These are phyloP conservation scores for Kluyveromyces starmeri DNA, from an alignment of 805 yeast genomes.

Conservation along the genomic window DNA sequence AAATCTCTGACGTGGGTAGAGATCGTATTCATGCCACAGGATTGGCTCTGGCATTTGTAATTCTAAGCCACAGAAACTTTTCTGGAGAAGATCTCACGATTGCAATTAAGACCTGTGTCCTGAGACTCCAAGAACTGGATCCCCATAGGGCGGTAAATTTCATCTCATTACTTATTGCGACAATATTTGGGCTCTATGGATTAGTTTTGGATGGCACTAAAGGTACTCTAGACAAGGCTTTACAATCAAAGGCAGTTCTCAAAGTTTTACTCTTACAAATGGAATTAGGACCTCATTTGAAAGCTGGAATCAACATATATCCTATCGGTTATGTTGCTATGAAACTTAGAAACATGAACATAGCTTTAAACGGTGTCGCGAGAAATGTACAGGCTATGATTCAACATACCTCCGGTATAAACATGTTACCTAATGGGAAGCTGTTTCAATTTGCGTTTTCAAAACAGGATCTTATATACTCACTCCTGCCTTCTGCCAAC, in stretches of 20 bases:
- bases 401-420: slow-evolving; percentile 30
- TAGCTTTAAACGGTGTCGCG: slow-evolving; percentile 30
- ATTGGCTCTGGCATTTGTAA: slow-evolving; percentile 29
- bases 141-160: slow-evolving; percentile 22
- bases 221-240: slow-evolving; percentile 29
- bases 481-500: slow-evolving; percentile 66
- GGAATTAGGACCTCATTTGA: slow-evolving; percentile 26
- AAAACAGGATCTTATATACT: slow-evolving; percentile 55
- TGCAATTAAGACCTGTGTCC: slow-evolving; percentile 25
- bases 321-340: slow-evolving; percentile 26
- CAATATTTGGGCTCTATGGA: slow-evolving; percentile 27
- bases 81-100: slow-evolving; percentile 30
- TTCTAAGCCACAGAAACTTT: slow-evolving; percentile 27
- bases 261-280: slow-evolving; percentile 27
- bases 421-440: slow-evolving; percentile 36
- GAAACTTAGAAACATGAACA: slow-evolving; percentile 25
- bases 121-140: slow-evolving; percentile 15
- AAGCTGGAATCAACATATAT: slow-evolving; percentile 19
- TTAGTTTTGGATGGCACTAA: slow-evolving; percentile 29
- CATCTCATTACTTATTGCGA: slow-evolving; percentile 19
- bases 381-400: slow-evolving; percentile 20
- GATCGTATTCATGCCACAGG: slow-evolving; percentile 25
- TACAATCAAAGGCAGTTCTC: slow-evolving; percentile 30
- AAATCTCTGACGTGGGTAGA: slow-evolving; percentile 10
- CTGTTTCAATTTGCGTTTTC: slow-evolving; percentile 41